These are phyloP conservation scores for Nemania bipapillata DNA, from an alignment of 2,329 filamentous ascomycete species.

Conservation along the genomic window DNA sequence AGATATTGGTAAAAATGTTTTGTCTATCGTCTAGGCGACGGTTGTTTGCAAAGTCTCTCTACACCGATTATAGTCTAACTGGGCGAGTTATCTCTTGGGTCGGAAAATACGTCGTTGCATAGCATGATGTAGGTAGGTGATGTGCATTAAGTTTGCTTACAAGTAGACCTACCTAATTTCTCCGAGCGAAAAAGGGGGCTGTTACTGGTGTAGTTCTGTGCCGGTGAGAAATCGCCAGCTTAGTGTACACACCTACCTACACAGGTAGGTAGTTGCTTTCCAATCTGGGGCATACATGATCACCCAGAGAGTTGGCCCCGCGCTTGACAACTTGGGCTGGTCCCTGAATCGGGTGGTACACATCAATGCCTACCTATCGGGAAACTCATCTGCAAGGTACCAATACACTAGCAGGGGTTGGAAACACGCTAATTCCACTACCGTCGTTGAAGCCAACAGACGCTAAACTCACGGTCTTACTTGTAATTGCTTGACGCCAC, in stretches of 20 bases:
- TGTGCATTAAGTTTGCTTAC: conserved; percentile 1
- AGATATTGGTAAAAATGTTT: background rate
- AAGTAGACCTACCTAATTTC: background rate
- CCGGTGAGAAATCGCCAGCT: conserved; percentile 40
- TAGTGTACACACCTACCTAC: background rate
- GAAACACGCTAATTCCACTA: conserved; percentile 44
- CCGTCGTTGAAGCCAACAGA: conserved; percentile 24
- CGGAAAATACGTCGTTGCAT: background rate
- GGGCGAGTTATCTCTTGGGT: background rate
- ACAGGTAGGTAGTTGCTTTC: conserved; percentile 27
- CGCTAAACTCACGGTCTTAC: conserved; percentile 34
- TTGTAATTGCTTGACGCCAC: conserved; percentile 3
- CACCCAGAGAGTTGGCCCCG: conserved; percentile 38
- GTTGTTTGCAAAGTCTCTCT: background rate
- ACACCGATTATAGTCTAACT: background rate
- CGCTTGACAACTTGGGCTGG: conserved; percentile 38
- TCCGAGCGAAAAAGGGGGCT: conserved; percentile 26
- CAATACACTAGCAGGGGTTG: conserved; percentile 43
- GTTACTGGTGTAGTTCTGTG: conserved; percentile 4
- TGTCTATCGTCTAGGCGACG: background rate
- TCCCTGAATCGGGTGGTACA: conserved; percentile 13
- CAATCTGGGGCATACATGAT: conserved; percentile 40
- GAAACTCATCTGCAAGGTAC: conserved; percentile 47
- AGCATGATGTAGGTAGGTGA: background rate
- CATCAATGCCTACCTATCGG: conserved; percentile 19